These are phyloP conservation scores for Penicillium brasilianum DNA, from an alignment of 2,329 filamentous ascomycete genomes.

Conservation along the genomic window DNA sequence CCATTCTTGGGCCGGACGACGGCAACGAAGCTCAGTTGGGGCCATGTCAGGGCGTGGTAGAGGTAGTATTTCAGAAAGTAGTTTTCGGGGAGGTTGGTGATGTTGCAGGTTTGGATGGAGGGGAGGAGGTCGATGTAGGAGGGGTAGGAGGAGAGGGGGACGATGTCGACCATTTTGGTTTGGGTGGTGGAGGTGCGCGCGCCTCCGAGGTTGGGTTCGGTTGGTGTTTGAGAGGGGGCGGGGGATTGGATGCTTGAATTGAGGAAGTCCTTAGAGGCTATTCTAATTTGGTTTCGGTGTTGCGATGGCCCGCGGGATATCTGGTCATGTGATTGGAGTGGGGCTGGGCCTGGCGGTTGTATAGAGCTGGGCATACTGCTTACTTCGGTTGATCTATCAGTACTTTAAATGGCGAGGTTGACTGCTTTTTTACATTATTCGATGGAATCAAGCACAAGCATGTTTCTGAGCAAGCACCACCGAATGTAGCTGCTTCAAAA, in stretches of 20 bases:
- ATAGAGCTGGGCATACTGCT: not conserved
- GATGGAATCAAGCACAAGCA: too few species aligned
- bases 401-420: too few species aligned
- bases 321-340: conserved; percentile 14
- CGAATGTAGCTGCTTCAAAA: too few species aligned
- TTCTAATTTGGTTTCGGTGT: conserved; percentile 3
- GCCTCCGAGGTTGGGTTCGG: not conserved
- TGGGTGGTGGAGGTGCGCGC: not conserved
- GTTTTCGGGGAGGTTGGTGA: conserved; percentile 98
- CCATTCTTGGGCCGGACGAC: conserved; percentile 83
- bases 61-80: conserved; percentile 99
- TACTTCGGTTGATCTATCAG: not conserved
- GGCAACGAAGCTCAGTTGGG: conserved; percentile 93
- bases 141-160: conserved; percentile 53
- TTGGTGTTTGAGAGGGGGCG: too few species aligned
- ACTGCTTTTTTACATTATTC: too few species aligned
- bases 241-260: not conserved
- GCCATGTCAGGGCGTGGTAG: conserved; percentile 98
- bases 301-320: conserved; percentile 8
- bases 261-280: not conserved
- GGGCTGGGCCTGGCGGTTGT: not conserved
- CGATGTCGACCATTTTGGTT: conserved; percentile 54
- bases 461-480: too few species aligned
- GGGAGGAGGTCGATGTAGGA: conserved; percentile 82
- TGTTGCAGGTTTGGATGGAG: conserved; percentile 93